Conservation (phyloP, 2,329 filamentous ascomycete genomes). For the Ascosphaera aggregata region DNA sequence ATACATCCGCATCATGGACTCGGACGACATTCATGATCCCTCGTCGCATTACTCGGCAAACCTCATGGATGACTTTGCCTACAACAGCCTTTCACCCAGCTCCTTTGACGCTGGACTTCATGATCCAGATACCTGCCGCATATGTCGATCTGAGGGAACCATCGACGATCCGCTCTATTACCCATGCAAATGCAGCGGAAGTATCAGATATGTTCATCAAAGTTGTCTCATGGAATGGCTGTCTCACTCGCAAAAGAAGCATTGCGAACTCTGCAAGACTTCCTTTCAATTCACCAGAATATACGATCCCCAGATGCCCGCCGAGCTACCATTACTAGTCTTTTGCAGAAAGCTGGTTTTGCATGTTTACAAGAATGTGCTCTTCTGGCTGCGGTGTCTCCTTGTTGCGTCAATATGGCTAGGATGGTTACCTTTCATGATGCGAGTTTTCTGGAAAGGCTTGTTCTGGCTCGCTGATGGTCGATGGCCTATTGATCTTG, state of each 20-base stretch:
- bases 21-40: too few relatives aligned
- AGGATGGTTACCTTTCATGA: constrained; percentile 65
- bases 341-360: constrained; percentile 58
- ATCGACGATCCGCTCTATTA: constrained; percentile 75
- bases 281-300: constrained; percentile 96
- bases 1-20: too few relatives aligned
- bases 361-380: constrained; percentile 45
- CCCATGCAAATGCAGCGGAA: constrained; percentile 96
- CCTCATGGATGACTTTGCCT: too few relatives aligned
- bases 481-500: constrained; percentile 28
- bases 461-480: constrained; percentile 87
- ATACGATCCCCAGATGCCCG: constrained; percentile 85
- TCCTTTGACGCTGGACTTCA: too few relatives aligned
- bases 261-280: constrained; percentile 98
- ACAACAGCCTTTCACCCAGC: too few relatives aligned
- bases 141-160: constrained; percentile 78
- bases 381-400: constrained; percentile 55
- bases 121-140: constrained; percentile 73
- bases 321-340: constrained; percentile 52
- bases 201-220: constrained; percentile 96
- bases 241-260: constrained; percentile 95
- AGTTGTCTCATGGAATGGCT: constrained; percentile 98
- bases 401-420: constrained; percentile 78
- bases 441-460: constrained; percentile 78
- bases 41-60: too few relatives aligned